These are phyloP conservation scores for Debaryomyces maramus DNA, from an alignment of 805 yeast genomes.

Conservation along the genomic window DNA sequence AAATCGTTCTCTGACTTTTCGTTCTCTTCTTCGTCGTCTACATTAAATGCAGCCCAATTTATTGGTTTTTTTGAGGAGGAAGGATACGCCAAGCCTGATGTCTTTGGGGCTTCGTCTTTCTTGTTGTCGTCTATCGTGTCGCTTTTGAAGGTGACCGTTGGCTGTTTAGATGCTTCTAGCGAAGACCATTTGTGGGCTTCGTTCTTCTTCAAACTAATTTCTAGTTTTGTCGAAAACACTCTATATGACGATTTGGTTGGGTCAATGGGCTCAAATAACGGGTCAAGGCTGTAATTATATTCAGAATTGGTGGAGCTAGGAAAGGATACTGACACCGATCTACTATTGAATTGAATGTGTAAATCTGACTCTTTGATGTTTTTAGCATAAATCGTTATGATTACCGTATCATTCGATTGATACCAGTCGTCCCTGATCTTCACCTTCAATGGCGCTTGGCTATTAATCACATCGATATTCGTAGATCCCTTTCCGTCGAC, in stretches of 20 bases:
- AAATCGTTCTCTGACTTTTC: slow-evolving; percentile 61
- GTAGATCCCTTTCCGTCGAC: slow-evolving; percentile 17
- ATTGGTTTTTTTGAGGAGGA: slow-evolving; percentile 59
- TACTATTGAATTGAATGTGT: slow-evolving; percentile 37
- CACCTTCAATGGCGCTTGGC: slow-evolving; percentile 38
- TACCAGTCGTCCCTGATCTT: slow-evolving; percentile 51
- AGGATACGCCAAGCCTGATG: slow-evolving; percentile 48
- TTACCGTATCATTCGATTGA: slow-evolving; percentile 58
- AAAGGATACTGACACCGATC: slow-evolving; percentile 44
- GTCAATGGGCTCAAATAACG: slow-evolving; percentile 52
- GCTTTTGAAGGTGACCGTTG: too few species aligned
- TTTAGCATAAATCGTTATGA: slow-evolving; percentile 70
- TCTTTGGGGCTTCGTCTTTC: slow-evolving; percentile 8
- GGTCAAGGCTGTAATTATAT: slow-evolving; percentile 57
- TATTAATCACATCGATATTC: slow-evolving; percentile 32
- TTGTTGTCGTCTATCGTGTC: slow-evolving; percentile 1
- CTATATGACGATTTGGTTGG: slow-evolving; percentile 44
- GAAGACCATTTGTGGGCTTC: slow-evolving; percentile 52
- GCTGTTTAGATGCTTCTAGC: slow-evolving; percentile 37
- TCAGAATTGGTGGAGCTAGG: slow-evolving; percentile 51
- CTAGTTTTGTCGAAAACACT: slow-evolving; percentile 73
- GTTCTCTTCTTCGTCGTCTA: slow-evolving; percentile 47
- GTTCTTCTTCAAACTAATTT: slow-evolving; percentile 57
- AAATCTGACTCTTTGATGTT: slow-evolving; percentile 52
- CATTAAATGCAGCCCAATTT: slow-evolving; percentile 65